Base-by-base conservation (phyloP, 2,329 filamentous ascomycete species). In the Arthroderma sp. region DNA sequence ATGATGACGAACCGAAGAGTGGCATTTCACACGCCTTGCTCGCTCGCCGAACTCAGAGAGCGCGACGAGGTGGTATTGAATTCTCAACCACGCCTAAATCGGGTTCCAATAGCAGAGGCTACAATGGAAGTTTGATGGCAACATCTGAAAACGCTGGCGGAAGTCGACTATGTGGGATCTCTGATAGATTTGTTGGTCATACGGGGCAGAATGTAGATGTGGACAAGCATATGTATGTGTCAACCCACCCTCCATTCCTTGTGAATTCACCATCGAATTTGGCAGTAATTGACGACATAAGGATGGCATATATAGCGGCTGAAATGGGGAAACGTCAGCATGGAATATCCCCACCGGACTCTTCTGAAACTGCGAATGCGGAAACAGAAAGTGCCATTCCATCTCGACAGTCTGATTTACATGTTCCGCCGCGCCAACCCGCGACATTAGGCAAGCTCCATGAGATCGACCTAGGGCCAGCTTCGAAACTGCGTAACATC, bases 301-400 rank as follows among this genome's bases (percentile, higher is more conserved):
- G 77, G 76, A 74, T 74, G 68, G 71, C 71, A 53, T 81, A 75
- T 66, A 73, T 81, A 81, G 77, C 80, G 59, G 72, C 74, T 49
- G 75, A 78, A 60, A 63, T 80, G 66, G 75, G 76, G 70, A 76
- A 74, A 63, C 64, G 53, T 52, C 50, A 43, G 30, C 41, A 30
- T 37, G 41, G 41, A 15, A 37, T 34, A 9, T 37, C 30, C 9
- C 41, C 41, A 33, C 34, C 41, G 27, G 34, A 31, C 4, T 40
- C 42, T 11, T 45, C 45, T 38, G 49, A 52, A 42, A 36, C 50
- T 30, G 31, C 42, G 10, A 44, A 45, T 29, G 49, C 46, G 32
- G 15, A 22, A 22, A 22, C 15, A 22, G 15, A 22, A 22, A 22
- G 15, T 7, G 33, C 28, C 29, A 36, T 36, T 31, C 10, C 33